Base-by-base conservation (phyloP, 192 early-diverging fungal genomes). In the Umbelopsis vinacea region DNA sequence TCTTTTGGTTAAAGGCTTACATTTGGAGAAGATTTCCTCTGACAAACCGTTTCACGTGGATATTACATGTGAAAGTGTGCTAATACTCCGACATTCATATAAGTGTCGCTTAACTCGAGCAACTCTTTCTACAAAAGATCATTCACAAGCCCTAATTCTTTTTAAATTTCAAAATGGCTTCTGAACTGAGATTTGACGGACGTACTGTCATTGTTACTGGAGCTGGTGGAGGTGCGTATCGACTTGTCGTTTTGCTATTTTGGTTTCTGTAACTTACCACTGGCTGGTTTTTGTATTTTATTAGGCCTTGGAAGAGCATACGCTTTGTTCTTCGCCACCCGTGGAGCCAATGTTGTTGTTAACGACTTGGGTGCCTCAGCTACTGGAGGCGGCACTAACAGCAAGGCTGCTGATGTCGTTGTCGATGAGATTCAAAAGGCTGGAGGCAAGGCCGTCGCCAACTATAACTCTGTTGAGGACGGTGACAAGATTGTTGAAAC, bases 401-500 rank as follows among this genome's bases (percentile, higher is more conserved):
- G 85, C 70, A 77, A 88, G 68, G 95, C 95, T 54, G 97, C 97
- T 40, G 97, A 99, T 82, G 76, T 93, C 19, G 96, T 99, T 40
- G 97, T 99, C 15, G 90, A 90, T n/a, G 95, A 98, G 78, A 97
- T 99, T 79, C 85, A 81, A 38, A 81, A 86, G 43, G 86, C 90
- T 24, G 97, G 97, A 26, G 97, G 97, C 60, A 87, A 91, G 72
- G 97, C 97, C 12, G 93, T 99, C 21, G 94, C 96, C 60, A 95
- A 97, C 88, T 96, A 98, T 85, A 90, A 97, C 85, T 97, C 96
- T 71, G 98, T 99, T 33, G 92, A 97, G 54, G 92, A 96, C 67
- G 98, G 98, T 69, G 96, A 94, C 68, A 96, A 96, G 89, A 99
- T 99, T 78, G 93, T 99, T 22, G 94, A 96, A 75, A 96, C 96